phyloP scores from a whole-genome alignment of 2,329 filamentous ascomycete species.

The Sporothrix inflata region DNA sequence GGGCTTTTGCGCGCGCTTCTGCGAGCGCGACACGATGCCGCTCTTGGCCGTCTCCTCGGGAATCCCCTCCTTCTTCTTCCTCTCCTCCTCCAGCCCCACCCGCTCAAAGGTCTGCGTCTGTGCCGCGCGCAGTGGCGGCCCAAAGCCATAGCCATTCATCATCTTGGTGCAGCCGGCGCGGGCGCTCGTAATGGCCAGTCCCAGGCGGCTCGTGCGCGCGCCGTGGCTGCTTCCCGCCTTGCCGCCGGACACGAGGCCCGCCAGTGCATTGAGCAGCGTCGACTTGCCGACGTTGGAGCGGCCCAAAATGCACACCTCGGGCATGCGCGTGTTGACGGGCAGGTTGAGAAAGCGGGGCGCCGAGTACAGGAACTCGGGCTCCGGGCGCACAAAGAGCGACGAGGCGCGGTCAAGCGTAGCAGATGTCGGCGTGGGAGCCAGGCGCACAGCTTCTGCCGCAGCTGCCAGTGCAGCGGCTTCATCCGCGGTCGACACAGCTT shows the following conservation, averaged over 20 bases:
- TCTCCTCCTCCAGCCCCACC: constrained; percentile 31
- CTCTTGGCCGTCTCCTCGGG: background rate
- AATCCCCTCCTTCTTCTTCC: background rate
- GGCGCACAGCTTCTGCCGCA: constrained; percentile 10
- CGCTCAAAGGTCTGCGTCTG: constrained; percentile 28
- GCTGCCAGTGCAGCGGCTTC: constrained; percentile 8
- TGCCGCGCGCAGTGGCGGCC: constrained; percentile 42
- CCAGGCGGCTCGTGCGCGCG: constrained; percentile 47
- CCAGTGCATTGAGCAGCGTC: constrained; percentile 81
- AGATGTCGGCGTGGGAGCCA: constrained; percentile 30
- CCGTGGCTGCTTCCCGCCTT: constrained; percentile 39
- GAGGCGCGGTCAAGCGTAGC: constrained; percentile 36
- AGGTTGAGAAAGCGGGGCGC: constrained; percentile 54
- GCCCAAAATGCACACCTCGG: constrained; percentile 75
- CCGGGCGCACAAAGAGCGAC: constrained; percentile 37
- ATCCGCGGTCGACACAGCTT: constrained; percentile 29
- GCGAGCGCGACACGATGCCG: constrained; percentile 31
- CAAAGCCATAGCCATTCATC: constrained; percentile 61
- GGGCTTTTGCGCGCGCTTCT: constrained; percentile 31
- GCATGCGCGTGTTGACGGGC: constrained; percentile 54
- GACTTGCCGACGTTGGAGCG: constrained; percentile 91
- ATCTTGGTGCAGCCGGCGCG: constrained; percentile 57
- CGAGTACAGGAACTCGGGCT: constrained; percentile 52
- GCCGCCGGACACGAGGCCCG: constrained; percentile 47
- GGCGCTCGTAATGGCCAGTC: constrained; percentile 54